Percentiles rank a stretch among this genome's conserved stretches.
These are phyloP conservation scores for Oryza glaberrima DNA, from an alignment of 176 grass and related monocot genomes.

Conservation along the genomic window DNA sequence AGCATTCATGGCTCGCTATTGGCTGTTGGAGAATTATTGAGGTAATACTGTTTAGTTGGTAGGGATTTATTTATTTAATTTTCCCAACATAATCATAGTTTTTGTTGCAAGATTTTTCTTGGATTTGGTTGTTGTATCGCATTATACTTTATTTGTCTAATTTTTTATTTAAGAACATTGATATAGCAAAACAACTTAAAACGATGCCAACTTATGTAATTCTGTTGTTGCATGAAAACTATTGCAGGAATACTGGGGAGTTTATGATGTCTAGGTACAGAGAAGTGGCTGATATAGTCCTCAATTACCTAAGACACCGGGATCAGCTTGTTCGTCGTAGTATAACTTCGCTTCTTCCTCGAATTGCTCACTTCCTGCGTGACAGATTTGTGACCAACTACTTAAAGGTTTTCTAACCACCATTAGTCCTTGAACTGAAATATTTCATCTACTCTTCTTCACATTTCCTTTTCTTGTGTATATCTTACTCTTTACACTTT, in stretches of 20 bases:
- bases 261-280: slow-evolving; percentile 99
- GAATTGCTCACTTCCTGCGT: slow-evolving; percentile 98
- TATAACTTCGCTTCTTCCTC: slow-evolving; percentile 99
- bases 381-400: slow-evolving; percentile 98
- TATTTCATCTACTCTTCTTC: slow-evolving; percentile 10
- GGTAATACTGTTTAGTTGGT: slow-evolving; percentile 52
- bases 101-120: slow-evolving; percentile 8
- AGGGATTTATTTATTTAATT: neutral
- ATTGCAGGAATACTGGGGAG: slow-evolving; percentile 91
- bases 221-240: slow-evolving; percentile 34
- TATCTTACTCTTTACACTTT: neutral
- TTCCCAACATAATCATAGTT: neutral
- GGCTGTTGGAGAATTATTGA: slow-evolving; percentile 94
- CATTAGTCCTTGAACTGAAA: slow-evolving; percentile 10
- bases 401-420: slow-evolving; percentile 71
- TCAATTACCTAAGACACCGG: slow-evolving; percentile 85
- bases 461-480: slow-evolving; percentile 15
- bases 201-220: slow-evolving; percentile 26
- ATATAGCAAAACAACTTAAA: slow-evolving; percentile 12
- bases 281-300: slow-evolving; percentile 98
- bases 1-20: slow-evolving; percentile 97
- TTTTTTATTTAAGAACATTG: slow-evolving; percentile 19
- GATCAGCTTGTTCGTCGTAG: slow-evolving; percentile 96
- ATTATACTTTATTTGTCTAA: neutral
- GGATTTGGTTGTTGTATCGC: slow-evolving; percentile 17